Conservation (phyloP, 164 flowering plant genomes). For the Nymphaea colorata region DNA sequence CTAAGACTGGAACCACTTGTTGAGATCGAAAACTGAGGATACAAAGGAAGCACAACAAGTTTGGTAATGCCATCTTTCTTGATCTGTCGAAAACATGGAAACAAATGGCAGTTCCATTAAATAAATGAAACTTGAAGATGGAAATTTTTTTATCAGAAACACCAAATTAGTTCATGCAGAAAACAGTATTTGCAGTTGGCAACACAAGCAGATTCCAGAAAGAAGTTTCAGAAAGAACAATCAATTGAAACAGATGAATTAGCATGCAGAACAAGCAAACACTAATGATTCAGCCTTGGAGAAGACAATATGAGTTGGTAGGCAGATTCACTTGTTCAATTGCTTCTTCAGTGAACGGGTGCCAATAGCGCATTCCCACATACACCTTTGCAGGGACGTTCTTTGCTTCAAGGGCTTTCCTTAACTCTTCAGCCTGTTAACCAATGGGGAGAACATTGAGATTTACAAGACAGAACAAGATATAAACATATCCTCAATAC, state of each 20-base stretch:
- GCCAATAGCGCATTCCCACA: slow-evolving; percentile 99
- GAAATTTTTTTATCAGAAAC: too few relatives aligned
- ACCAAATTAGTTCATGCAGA: too few relatives aligned
- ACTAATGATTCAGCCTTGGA: too few relatives aligned
- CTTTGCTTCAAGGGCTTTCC: slow-evolving; percentile 60
- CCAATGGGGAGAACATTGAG: not conserved
- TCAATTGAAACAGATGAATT: too few relatives aligned
- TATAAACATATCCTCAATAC: too few relatives aligned
- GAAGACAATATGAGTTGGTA: too few relatives aligned
- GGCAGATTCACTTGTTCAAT: slow-evolving; percentile 46
- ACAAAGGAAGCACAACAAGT: slow-evolving; percentile 98
- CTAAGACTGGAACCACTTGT: slow-evolving; percentile 99
- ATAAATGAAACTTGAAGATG: too few relatives aligned
- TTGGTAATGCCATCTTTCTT: slow-evolving; percentile 77
- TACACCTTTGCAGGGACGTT: slow-evolving; percentile 90
- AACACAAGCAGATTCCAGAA: too few relatives aligned
- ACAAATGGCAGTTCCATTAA: too few relatives aligned
- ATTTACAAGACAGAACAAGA: not conserved
- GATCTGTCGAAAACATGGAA: slow-evolving; percentile 32
- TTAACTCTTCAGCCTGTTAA: slow-evolving; percentile 83
- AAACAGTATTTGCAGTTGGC: too few relatives aligned
- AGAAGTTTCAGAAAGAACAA: too few relatives aligned
- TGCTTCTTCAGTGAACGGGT: slow-evolving; percentile 97
- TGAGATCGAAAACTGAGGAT: slow-evolving; percentile 97
- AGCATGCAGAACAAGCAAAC: too few relatives aligned